A percentile compares a stretch with the other conserved stretches of the same genome.
These are phyloP conservation scores for Aspergillus pseudotamarii DNA, from an alignment of 2,329 filamentous ascomycete species.

Conservation along the genomic window DNA sequence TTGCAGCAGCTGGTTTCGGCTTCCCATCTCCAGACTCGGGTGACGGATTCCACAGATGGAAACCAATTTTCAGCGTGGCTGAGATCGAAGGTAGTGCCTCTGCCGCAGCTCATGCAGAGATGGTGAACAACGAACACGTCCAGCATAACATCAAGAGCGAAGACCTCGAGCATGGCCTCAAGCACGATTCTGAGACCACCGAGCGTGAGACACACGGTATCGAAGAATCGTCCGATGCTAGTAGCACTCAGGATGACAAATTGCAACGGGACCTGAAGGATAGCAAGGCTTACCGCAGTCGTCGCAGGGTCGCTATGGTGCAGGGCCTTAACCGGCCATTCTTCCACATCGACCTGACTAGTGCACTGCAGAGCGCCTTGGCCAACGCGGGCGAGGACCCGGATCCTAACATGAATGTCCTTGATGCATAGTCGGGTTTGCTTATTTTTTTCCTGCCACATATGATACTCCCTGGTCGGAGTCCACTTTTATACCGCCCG, in stretches of 20 bases:
- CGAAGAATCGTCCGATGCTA: conserved; percentile 33
- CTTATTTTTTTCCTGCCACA: background rate
- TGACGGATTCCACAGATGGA: conserved; percentile 71
- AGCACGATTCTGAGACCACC: conserved; percentile 32
- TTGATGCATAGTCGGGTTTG: conserved; percentile 2
- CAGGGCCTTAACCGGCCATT: conserved; percentile 86
- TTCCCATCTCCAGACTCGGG: conserved; percentile 66
- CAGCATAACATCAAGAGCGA: conserved; percentile 22
- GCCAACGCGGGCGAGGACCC: conserved; percentile 60
- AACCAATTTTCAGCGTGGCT: conserved; percentile 91
- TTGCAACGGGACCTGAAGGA: conserved; percentile 50
- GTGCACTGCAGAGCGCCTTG: conserved; percentile 83
- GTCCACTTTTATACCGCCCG: background rate
- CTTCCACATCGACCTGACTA: conserved; percentile 92
- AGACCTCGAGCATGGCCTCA: conserved; percentile 39
- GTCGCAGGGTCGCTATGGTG: conserved; percentile 63
- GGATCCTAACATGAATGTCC: conserved; percentile 7
- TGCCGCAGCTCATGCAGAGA: conserved; percentile 69
- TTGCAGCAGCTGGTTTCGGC: conserved; percentile 85
- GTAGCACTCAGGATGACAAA: conserved; percentile 37
- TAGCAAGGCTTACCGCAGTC: conserved; percentile 50
- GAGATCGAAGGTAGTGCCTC: conserved; percentile 75
- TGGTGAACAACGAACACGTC: conserved; percentile 60
- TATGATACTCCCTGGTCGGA: background rate
- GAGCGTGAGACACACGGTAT: conserved; percentile 35